phyloP scores from a whole-genome alignment of 163 green algal genomes.

The Trebouxia gelatinosa region DNA sequence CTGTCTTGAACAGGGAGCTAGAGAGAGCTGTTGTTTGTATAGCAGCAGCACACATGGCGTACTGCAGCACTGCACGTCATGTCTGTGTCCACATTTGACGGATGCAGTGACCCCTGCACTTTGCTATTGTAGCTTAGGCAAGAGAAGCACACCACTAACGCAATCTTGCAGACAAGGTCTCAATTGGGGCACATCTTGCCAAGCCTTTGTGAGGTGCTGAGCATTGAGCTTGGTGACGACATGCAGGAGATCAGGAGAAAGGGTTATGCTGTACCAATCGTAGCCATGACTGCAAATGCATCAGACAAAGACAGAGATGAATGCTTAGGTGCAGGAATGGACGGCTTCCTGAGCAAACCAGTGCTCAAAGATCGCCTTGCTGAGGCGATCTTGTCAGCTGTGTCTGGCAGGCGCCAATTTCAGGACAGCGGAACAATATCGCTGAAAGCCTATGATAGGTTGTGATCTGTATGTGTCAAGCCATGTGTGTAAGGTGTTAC shows the following conservation, averaged over 20 bases:
- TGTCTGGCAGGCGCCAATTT: conserved; percentile 24
- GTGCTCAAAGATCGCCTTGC: conserved; percentile 38
- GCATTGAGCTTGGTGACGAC: conserved; percentile 4
- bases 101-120: background rate
- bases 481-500: too few species aligned
- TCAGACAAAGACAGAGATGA: conserved; percentile 65
- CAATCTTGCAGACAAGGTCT: background rate
- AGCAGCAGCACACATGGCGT: background rate
- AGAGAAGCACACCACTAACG: background rate
- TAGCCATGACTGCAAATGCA: conserved; percentile 85
- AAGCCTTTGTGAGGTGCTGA: background rate
- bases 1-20: too few species aligned
- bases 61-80: background rate
- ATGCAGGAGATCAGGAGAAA: conserved; percentile 37
- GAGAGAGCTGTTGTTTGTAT: too few species aligned
- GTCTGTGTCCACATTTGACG: too few species aligned
- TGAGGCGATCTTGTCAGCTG: conserved; percentile 29
- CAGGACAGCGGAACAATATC: conserved; percentile 13
- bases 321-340: conserved; percentile 74
- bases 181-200: background rate
- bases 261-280: conserved; percentile 57
- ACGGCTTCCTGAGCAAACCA: conserved; percentile 86
- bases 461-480: too few species aligned
- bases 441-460: conserved; percentile 23
- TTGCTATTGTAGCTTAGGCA: background rate